Evolutionary conservation across 495 filamentous ascomycete species (phyloP).

Genomic region (Hypomontagnella monticulosa): DNA sequence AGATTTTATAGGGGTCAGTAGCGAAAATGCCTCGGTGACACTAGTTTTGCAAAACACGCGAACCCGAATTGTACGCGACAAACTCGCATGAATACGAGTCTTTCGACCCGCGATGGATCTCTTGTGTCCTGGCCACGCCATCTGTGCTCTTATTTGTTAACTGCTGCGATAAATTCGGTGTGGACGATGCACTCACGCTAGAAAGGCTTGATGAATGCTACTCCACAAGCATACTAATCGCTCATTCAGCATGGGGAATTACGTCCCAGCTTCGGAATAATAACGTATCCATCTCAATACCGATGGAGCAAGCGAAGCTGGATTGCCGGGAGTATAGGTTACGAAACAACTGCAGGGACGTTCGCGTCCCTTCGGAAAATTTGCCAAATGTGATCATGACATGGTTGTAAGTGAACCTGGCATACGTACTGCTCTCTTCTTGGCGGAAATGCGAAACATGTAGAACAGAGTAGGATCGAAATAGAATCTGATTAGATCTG

Average conservation of each 20-base stretch:
- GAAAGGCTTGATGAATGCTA: not conserved
- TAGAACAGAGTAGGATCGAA: slow-evolving; percentile 5
- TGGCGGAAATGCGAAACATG: slow-evolving; percentile 16
- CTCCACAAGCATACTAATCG: no score
- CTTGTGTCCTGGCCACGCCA: not conserved
- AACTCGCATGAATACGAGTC: slow-evolving; percentile 30
- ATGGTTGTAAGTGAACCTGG: not conserved
- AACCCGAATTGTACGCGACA: slow-evolving; percentile 9
- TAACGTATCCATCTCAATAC: not conserved
- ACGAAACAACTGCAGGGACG: slow-evolving; percentile 22
- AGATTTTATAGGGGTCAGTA: slow-evolving; percentile 1
- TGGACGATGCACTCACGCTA: not conserved
- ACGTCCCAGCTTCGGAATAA: no score
- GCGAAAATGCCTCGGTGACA: slow-evolving; percentile 25
- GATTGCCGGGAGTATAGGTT: no score
- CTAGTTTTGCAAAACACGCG: not conserved
- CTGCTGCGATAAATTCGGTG: not conserved
- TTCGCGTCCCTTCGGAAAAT: slow-evolving; percentile 14
- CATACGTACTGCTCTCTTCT: not conserved
- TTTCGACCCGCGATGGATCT: not conserved
- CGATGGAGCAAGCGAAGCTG: slow-evolving; percentile 7
- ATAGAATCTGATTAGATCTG: slow-evolving; percentile 14
- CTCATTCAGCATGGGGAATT: no score
- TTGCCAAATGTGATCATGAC: not conserved
- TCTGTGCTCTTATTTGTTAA: slow-evolving; percentile 4